Evolutionary conservation across 192 early-diverging fungal species (phyloP).

Genomic region (Umbelopsis sp.): DNA sequence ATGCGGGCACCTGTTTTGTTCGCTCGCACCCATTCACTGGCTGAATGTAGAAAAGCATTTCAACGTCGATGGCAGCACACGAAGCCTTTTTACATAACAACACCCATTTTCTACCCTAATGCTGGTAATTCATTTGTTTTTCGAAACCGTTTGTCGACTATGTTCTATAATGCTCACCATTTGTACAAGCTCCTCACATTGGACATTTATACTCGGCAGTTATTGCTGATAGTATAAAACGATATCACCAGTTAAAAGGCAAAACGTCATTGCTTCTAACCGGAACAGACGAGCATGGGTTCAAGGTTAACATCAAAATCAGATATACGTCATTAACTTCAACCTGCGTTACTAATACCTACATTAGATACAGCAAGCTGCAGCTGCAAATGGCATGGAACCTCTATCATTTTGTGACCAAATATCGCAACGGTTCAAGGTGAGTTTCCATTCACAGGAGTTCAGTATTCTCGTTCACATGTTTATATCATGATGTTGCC

Average conservation of each 20-base stretch:
- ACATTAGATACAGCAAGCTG: constrained; percentile 86
- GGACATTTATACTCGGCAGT: constrained; percentile 93
- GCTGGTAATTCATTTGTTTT: constrained; percentile 46
- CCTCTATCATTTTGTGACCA: constrained; percentile 81
- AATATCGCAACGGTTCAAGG: constrained; percentile 67
- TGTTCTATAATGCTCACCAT: not conserved
- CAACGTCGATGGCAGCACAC: constrained; percentile 20
- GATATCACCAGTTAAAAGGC: constrained; percentile 76
- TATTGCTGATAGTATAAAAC: constrained; percentile 77
- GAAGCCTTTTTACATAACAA: constrained; percentile 70
- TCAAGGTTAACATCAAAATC: constrained; percentile 63
- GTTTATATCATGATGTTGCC: not conserved
- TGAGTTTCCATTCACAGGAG: constrained; percentile 19
- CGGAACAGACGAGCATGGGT: constrained; percentile 97
- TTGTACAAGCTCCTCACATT: constrained; percentile 80
- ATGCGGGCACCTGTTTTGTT: not conserved
- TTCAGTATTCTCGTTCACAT: constrained; percentile 19
- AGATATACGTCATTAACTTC: not conserved
- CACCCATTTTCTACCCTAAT: constrained; percentile 94
- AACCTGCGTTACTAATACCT: not conserved
- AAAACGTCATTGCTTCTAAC: constrained; percentile 56
- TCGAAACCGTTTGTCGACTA: not conserved
- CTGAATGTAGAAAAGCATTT: not conserved
- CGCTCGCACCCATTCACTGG: not conserved
- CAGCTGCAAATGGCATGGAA: constrained; percentile 54